Evolutionary conservation across 805 yeast species (phyloP), one percentile per base, ranked within the genome.

Genomic region (Cyberlindnera galapagoensis): DNA sequence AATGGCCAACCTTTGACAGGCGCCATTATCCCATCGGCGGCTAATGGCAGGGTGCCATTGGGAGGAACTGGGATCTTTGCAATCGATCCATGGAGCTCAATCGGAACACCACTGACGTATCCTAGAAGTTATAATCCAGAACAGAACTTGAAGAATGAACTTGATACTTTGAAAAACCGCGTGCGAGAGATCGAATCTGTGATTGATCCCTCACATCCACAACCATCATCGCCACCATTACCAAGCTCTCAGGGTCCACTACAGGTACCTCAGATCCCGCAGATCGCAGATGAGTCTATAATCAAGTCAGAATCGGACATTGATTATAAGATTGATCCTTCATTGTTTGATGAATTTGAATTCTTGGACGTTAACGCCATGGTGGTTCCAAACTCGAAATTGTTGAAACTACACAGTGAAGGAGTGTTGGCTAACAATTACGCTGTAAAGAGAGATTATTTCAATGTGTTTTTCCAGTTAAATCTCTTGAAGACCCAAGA

Each of bases 391-490:
- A 36, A 38, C 15, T 29, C 51, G 12, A 33, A 38, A 18, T 29
- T 28, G 18, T 25, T 46, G 21, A 28, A 32, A 9, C 17, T 44
- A 15, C 40, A 46, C 13, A 29, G 40, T 14, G 33, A 35, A 14
- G 54, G 56, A 3, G 17, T 51, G 18, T 50, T 49, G 32, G 47
- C 40, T n/a, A 21, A 30, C 6, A 35, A 33, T 4, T 25, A 47
- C 1, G 12, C 42, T 11, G 28, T 37, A 5, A 44, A 46, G 24
- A 50, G 39, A 27, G 56, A 51, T 30, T 24, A 21, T 3, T 35
- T 41, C 22, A 33, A 34, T 20, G 33, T 46, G 0, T 13, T 44
- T 14, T 42, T 42, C 21, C 35, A 36, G 15, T 20, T 40, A 28
- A 39, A 44, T 21, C 16, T 46, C 14, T 23, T 38, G 16, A 35